Evolutionary conservation across 2,329 filamentous ascomycete genomes (phyloP).

Genomic region (Nigrospora sphaerica): DNA sequence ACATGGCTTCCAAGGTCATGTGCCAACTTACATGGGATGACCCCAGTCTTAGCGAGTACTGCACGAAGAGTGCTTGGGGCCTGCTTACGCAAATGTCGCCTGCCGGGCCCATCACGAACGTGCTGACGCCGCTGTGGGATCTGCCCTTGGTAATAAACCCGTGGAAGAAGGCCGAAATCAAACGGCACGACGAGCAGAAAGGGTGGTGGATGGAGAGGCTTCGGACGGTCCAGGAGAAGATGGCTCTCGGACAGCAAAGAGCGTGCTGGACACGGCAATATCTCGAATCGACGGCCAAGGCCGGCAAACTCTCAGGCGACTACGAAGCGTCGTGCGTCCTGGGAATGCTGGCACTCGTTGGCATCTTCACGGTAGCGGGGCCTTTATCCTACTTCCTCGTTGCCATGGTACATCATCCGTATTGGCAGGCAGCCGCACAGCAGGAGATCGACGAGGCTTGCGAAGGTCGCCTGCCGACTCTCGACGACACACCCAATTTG

Average conservation of each 20-base stretch:
- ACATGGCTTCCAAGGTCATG: conserved; percentile 53
- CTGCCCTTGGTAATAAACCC: conserved; percentile 41
- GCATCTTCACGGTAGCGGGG: conserved; percentile 28
- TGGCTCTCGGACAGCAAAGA: conserved; percentile 30
- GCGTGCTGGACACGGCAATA: conserved; percentile 33
- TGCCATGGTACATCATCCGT: conserved; percentile 39
- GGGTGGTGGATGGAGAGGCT: conserved; percentile 45
- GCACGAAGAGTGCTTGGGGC: conserved; percentile 46
- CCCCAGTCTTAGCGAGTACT: conserved; percentile 35
- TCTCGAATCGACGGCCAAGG: conserved; percentile 26
- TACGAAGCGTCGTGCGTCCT: conserved; percentile 24
- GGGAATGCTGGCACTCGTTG: conserved; percentile 29
- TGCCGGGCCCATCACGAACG: conserved; percentile 49
- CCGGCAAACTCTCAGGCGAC: conserved; percentile 20
- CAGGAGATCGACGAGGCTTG: conserved; percentile 36
- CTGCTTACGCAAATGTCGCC: conserved; percentile 50
- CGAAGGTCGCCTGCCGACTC: conserved; percentile 31
- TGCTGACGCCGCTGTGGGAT: conserved; percentile 47
- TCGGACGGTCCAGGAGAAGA: conserved; percentile 26
- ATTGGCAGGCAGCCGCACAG: conserved; percentile 37
- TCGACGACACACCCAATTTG: conserved; percentile 32
- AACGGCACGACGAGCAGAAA: conserved; percentile 45
- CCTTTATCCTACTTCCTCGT: conserved; percentile 29
- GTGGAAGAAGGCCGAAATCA: conserved; percentile 45
- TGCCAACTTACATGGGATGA: conserved; percentile 47